Percentiles rank a stretch among this genome's conserved stretches.
These are phyloP conservation scores for Tricholoma saponaceum DNA, from an alignment of 768 basidiomycete genomes.

Conservation along the genomic window DNA sequence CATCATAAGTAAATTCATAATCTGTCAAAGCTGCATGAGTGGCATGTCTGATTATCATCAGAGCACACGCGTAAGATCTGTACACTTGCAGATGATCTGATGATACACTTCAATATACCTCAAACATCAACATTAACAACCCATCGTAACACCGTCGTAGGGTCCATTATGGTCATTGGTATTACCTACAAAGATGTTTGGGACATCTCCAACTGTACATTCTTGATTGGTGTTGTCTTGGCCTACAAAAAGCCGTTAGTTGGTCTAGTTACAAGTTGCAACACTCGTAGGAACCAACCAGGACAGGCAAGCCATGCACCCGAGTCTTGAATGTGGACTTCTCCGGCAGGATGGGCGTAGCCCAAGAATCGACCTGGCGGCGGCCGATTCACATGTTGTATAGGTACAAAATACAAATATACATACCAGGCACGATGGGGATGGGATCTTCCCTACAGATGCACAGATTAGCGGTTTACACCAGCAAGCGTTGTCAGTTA, in stretches of 20 bases:
- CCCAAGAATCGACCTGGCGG: constrained; percentile 26
- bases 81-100: too few relatives aligned
- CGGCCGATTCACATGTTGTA: not conserved
- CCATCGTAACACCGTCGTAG: constrained; percentile 24
- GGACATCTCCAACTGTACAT: constrained; percentile 28
- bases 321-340: constrained; percentile 45
- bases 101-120: too few relatives aligned
- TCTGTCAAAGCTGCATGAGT: too few relatives aligned
- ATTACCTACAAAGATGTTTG: constrained; percentile 35
- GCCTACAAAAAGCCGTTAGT: constrained; percentile 27
- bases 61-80: too few relatives aligned
- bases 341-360: constrained; percentile 41
- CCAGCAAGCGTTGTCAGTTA: not conserved
- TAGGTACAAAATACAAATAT: not conserved
- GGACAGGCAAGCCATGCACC: constrained; percentile 55
- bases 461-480: not conserved
- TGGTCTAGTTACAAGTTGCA: too few relatives aligned
- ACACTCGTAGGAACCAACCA: constrained; percentile 27
- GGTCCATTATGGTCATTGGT: constrained; percentile 31
- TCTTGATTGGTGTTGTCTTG: constrained; percentile 51
- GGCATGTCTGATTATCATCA: too few relatives aligned
- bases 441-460: constrained; percentile 32
- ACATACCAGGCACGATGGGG: constrained; percentile 36
- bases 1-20: too few relatives aligned
- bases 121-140: constrained; percentile 11